These are phyloP conservation scores for Euphorbia pulcherrima DNA, from an alignment of 345 rosid genomes.

Conservation along the genomic window DNA sequence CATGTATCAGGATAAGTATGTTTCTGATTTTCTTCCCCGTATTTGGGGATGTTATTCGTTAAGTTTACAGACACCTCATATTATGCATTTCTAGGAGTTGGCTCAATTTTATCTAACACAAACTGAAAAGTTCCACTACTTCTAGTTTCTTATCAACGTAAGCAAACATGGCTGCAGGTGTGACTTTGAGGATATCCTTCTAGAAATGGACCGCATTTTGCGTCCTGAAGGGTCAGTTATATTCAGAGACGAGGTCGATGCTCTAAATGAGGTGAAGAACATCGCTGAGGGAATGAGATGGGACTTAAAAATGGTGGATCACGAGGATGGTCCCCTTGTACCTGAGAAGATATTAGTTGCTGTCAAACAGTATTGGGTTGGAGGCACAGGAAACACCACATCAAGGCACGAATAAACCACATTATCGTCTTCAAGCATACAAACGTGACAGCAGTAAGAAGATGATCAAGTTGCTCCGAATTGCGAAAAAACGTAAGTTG, in stretches of 20 bases:
- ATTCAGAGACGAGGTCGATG: conserved; percentile 77
- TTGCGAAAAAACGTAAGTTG: conserved; percentile 20
- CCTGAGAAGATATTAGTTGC: conserved; percentile 77
- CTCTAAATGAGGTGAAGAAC: conserved; percentile 64
- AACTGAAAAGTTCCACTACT: background rate
- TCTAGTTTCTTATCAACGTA: conserved; percentile 11
- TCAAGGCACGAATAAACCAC: conserved; percentile 27
- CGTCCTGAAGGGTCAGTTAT: conserved; percentile 86
- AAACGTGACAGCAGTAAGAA: background rate
- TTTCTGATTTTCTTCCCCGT: conserved; percentile 7
- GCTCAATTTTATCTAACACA: background rate
- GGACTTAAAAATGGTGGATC: conserved; percentile 85
- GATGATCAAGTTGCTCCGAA: conserved; percentile 7
- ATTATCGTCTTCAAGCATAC: background rate
- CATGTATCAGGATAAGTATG: conserved; percentile 69
- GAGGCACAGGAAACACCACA: conserved; percentile 52
- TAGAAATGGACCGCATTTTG: conserved; percentile 84
- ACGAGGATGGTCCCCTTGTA: conserved; percentile 94
- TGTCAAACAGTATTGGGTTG: conserved; percentile 87
- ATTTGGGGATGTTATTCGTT: background rate
- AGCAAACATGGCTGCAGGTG: conserved; percentile 46
- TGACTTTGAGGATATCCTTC: conserved; percentile 74
- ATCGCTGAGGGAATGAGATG: conserved; percentile 81
- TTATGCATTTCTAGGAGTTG: background rate
- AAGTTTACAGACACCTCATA: background rate